Evolutionary conservation across 2,329 filamentous ascomycete species (phyloP).

Genomic region (Neopestalotiopsis clavispora): DNA sequence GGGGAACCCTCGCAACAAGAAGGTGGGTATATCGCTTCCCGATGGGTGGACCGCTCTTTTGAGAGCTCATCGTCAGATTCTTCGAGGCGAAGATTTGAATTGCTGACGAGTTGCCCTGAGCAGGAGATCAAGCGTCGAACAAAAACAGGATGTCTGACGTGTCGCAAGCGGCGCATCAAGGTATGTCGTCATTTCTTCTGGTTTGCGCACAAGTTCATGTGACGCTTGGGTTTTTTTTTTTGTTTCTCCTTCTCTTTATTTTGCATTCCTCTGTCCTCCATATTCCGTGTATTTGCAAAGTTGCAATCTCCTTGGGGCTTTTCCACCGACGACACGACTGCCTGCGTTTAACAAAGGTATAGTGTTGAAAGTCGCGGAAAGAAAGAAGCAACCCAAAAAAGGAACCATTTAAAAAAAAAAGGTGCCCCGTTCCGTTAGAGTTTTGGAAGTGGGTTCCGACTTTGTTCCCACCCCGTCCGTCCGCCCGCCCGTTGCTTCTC

Average conservation of each 20-base stretch:
- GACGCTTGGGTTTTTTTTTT: not conserved
- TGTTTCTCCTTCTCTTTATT: not conserved
- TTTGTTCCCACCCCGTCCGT: constrained; percentile 20
- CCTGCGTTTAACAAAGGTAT: not conserved
- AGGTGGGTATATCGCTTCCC: constrained; percentile 46
- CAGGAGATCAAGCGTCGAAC: constrained; percentile 68
- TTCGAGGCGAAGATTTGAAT: constrained; percentile 12
- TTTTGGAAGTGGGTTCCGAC: constrained; percentile 43
- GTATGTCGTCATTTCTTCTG: constrained; percentile 45
- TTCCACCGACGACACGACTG: not conserved
- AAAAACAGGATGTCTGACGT: constrained; percentile 67
- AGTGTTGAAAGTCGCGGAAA: not conserved
- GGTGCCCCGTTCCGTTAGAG: constrained; percentile 36
- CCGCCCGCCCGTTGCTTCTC: not conserved
- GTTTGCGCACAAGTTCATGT: constrained; percentile 12
- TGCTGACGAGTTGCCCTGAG: constrained; percentile 22
- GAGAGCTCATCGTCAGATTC: constrained; percentile 16
- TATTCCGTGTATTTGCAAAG: not conserved
- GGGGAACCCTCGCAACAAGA: constrained; percentile 58
- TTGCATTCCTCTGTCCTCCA: not conserved
- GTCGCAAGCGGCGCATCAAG: constrained; percentile 67
- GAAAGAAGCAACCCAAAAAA: not conserved
- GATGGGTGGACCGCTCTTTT: not conserved
- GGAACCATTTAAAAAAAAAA: constrained; percentile 11
- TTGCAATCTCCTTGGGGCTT: not conserved